Conservation (phyloP, 306 rosid species). For the Erythrophleum fordii region DNA sequence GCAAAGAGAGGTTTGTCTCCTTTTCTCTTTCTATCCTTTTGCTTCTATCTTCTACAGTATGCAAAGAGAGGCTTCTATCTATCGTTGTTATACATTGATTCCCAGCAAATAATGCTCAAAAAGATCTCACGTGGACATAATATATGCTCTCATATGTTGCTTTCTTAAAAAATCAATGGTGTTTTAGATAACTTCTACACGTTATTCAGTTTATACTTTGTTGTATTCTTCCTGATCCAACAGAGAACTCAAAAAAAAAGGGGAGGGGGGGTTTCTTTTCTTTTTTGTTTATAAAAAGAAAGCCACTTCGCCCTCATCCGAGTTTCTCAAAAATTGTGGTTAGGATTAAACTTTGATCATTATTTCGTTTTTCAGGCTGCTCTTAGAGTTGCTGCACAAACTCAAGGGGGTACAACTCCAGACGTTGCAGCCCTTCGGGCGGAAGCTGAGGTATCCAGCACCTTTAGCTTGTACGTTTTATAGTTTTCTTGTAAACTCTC, state of each 20-base stretch:
- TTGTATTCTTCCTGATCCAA: background rate
- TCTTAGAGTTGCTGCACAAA: conserved; percentile 62
- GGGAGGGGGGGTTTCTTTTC: too few relatives aligned
- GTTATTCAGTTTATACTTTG: background rate
- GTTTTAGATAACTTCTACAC: background rate
- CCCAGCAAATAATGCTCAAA: background rate
- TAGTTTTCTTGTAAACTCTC: conserved; percentile 31
- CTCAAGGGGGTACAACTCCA: conserved; percentile 48
- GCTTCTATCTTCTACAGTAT: background rate
- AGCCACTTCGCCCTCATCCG: background rate
- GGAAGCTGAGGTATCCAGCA: conserved; percentile 85
- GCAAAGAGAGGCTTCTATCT: conserved; percentile 12
- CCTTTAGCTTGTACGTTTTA: conserved; percentile 53
- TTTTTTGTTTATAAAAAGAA: background rate
- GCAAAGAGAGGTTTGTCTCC: conserved; percentile 84
- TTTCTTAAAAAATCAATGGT: background rate
- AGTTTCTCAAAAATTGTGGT: background rate
- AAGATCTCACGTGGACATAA: background rate
- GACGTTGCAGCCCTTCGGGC: conserved; percentile 53
- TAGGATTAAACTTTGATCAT: conserved; percentile 7
- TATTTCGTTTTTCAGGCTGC: conserved; percentile 70
- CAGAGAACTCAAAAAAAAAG: background rate
- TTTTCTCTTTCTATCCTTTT: background rate
- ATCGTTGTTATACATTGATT: conserved; percentile 2
- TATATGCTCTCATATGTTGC: background rate